Evolutionary conservation across 352 stramenopile species (phyloP), one percentile per base, ranked within the genome.

Genomic region (Phytopythium sindhum): DNA sequence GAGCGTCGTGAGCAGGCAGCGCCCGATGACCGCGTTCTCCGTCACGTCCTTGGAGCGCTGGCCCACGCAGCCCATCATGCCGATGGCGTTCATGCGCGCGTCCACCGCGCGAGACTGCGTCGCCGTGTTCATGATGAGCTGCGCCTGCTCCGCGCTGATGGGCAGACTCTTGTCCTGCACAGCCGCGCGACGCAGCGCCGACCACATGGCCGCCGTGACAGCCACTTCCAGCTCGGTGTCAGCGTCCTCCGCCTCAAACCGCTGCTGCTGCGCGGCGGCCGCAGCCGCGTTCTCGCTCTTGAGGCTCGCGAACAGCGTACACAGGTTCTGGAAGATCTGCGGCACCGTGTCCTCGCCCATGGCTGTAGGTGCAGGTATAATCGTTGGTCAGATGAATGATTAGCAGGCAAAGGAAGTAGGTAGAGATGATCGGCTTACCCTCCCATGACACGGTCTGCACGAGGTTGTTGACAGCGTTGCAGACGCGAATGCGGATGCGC

Each of bases 401-500:
- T 21, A 26, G 21, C 29, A 60, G 14, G 21, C 29, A 29, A 37
- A 15, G 26, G 45, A 19, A 42, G 14, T 37, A 14, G 9, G 14
- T 12, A 57, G 6, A 52, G 15, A 39, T 21, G 31, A 10, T 4
- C 12, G 17, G 4, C 61, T n/a, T 53, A 80, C 62, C 63, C 50
- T 85, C 68, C 74, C 80, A 90, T 10, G 79, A 74, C 37, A 89
- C 64, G 15, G 67, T 75, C 52, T 90, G 78, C 37, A 95, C 53
- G 54, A 94, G 73, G 66, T 96, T 96, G 69, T 90, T 96, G 11
- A 96, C 65, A 10, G 84, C 83, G 58, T 94, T 93, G 67, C 73
- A 84, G 15, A 86, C 80, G 54, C 88, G 88, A 56, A 91, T 86
- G 60, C 85, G 88, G 68, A 96, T 95, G 53, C 79, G 81, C 56